These are phyloP conservation scores for Wickerhamiella cacticola DNA, from an alignment of 805 yeast genomes.

Conservation along the genomic window DNA sequence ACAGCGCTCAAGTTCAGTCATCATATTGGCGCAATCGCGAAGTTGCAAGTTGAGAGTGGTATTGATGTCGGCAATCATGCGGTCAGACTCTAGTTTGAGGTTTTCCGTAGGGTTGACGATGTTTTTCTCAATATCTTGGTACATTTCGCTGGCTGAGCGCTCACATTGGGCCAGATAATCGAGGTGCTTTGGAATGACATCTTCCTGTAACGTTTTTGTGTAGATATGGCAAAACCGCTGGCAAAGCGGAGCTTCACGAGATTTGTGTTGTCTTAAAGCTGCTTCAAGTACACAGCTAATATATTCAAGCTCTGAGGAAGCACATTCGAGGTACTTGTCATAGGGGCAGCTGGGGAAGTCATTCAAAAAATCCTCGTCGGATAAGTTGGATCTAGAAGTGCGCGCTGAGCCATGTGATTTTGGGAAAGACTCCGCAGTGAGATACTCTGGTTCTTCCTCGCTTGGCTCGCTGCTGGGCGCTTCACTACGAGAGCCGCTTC, in stretches of 20 bases:
- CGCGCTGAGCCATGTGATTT: background rate
- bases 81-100: slow-evolving; percentile 22
- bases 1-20: slow-evolving; percentile 18
- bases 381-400: background rate
- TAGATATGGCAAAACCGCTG: slow-evolving; percentile 12
- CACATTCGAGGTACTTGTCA: slow-evolving; percentile 7
- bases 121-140: slow-evolving; percentile 18
- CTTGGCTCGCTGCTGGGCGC: slow-evolving; percentile 1
- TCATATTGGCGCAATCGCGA: slow-evolving; percentile 20
- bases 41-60: slow-evolving; percentile 23
- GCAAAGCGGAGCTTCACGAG: background rate
- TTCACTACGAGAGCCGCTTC: background rate
- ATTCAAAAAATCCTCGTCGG: background rate
- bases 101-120: slow-evolving; percentile 19
- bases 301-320: slow-evolving; percentile 19
- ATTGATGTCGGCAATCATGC: slow-evolving; percentile 23
- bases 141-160: slow-evolving; percentile 15
- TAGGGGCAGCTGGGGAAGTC: background rate
- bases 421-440: background rate
- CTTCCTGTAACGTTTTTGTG: slow-evolving; percentile 13
- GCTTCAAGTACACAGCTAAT: slow-evolving; percentile 17
- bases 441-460: background rate
- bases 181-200: slow-evolving; percentile 18
- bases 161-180: slow-evolving; percentile 19
- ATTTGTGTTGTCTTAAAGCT: slow-evolving; percentile 14